Evolutionary conservation across 306 rosid genomes (phyloP), one percentile per base, ranked within the genome.

Genomic region (Vigna nakashimae): DNA sequence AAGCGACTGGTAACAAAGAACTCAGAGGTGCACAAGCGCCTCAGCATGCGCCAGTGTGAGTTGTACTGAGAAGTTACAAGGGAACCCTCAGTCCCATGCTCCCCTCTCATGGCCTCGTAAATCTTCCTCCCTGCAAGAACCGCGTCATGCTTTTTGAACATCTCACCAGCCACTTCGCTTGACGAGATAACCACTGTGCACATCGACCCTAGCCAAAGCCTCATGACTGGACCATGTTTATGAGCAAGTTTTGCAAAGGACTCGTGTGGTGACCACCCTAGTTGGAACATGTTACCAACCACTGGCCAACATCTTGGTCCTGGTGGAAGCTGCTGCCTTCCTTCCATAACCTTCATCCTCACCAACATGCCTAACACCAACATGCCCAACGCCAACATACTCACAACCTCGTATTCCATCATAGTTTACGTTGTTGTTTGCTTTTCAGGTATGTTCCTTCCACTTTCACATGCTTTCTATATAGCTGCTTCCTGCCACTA

Each of bases 191-290:
- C 98, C 20, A 94, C 93, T 0, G 97, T 91, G 79, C 87, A 84
- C 98, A 90, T 94, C 2, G 94, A 94, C 0, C 98, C 97, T 13
- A 91, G 68, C 94, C 97, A 87, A 0, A 91, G 82, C 32, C 90
- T 87, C 96, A 94, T 94, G 80, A 94, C 86, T 0, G 97, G 90
- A 7, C 98, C 97, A 0, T 91, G 89, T n/a, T 65, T 83, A 1
- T 34, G 86, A 14, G 96, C 87, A 55, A 94, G 59, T 60, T 59
- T 65, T 13, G 90, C n/a, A 1, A 94, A 89, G 1, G 94, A 86
- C 84, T 85, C 85, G 42, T 94, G 98, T 0, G 97, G 87, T 6
- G 94, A 76, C 80, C 81, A 77, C 17, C 92, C 90, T 5, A 94
- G 38, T 46, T 90, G 94, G 66, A 88, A 88, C 2, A 91, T 81